These are phyloP conservation scores for Candida silvatica DNA, from an alignment of 805 yeast species.

Conservation along the genomic window DNA sequence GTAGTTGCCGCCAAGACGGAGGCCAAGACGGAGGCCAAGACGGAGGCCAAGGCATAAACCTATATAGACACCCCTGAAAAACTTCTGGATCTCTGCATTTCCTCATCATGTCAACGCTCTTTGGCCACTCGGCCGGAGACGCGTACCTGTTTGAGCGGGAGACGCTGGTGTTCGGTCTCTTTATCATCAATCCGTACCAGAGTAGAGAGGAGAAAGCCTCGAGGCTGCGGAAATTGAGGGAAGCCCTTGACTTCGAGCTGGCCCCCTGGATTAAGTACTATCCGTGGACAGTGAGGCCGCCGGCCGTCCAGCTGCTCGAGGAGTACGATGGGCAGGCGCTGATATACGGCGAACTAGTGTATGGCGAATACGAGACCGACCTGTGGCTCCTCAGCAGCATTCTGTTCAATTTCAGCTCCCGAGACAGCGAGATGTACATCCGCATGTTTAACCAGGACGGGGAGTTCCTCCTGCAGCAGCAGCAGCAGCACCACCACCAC, in stretches of 20 bases:
- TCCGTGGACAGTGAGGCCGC: conserved; percentile 32
- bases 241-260: conserved; percentile 13
- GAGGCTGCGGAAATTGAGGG: conserved; percentile 9
- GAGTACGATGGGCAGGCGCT: conserved; percentile 8
- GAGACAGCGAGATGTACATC: conserved; percentile 29
- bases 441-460: conserved; percentile 45
- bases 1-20: neutral
- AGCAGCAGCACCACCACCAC: conserved; percentile 35
- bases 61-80: neutral
- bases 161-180: conserved; percentile 20
- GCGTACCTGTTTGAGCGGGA: conserved; percentile 17
- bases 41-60: too few relatives aligned
- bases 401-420: conserved; percentile 26
- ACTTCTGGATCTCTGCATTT: too few relatives aligned
- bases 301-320: conserved; percentile 14
- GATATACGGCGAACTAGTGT: conserved; percentile 32
- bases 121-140: conserved; percentile 4
- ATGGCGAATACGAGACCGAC: conserved; percentile 36
- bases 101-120: neutral
- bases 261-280: conserved; percentile 30
- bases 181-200: conserved; percentile 23
- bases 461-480: conserved; percentile 42
- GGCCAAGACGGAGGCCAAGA: too few relatives aligned
- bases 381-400: conserved; percentile 35
- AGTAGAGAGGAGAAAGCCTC: conserved; percentile 10